These are phyloP conservation scores for Ceratocystis eucalypticola DNA, from an alignment of 2,329 filamentous ascomycete genomes.

Conservation along the genomic window DNA sequence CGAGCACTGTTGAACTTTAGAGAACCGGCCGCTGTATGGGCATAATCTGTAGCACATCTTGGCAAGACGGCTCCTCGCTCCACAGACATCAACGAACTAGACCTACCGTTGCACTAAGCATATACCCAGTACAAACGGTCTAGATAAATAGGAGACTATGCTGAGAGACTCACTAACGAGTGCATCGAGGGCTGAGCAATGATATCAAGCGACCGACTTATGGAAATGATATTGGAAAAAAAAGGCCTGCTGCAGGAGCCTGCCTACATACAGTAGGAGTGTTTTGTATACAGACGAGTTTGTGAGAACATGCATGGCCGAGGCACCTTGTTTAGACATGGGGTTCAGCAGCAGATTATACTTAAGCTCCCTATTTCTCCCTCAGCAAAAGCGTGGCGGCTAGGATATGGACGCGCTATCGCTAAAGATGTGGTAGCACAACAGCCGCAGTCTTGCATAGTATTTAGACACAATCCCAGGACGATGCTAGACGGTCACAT, in stretches of 20 bases:
- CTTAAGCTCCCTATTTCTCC: not conserved
- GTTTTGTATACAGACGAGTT: not conserved
- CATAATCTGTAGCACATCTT: no score
- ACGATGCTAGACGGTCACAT: not conserved
- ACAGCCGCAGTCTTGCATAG: not conserved
- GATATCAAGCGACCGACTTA: no score
- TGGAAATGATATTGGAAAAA: not conserved
- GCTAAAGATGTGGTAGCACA: constrained; percentile 3
- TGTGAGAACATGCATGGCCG: not conserved
- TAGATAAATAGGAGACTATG: no score
- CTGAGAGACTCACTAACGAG: no score
- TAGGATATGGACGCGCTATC: not conserved
- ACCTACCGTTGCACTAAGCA: no score
- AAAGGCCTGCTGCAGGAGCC: not conserved
- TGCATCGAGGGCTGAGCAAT: no score
- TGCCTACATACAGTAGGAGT: not conserved
- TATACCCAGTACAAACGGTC: no score
- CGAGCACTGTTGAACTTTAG: no score
- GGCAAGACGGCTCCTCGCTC: no score
- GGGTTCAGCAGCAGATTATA: not conserved
- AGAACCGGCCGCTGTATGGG: no score
- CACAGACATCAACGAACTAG: no score
- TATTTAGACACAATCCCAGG: not conserved
- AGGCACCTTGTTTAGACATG: not conserved
- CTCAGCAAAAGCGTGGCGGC: not conserved